Evolutionary conservation across 768 basidiomycete genomes (phyloP), one percentile per base, ranked within the genome.

Genomic region (Hygrophorus pudorinus): DNA sequence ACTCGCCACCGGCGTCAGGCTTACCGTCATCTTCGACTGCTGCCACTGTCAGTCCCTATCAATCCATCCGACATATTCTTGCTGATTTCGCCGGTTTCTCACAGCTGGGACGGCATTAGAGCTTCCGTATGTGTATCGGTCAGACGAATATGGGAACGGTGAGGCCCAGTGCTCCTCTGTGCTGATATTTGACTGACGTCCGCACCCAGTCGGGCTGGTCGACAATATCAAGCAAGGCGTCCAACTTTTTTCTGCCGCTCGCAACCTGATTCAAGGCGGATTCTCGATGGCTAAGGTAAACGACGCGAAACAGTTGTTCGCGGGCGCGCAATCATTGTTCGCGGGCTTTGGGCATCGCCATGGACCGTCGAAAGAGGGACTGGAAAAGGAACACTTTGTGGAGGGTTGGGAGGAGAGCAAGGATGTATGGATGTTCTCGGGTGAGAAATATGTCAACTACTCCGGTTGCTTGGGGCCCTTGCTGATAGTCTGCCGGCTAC

Each of bases 401-500:
- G 38, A 40, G 38, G 38, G 38, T 7, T 40, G 38, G 38, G 14
- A 40, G 38, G 38, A 40, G 28, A n/a, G 28, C 8, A 40, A 40
- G 24, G 38, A 40, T 29, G 38, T 40, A 8, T 40, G 38, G 38
- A 40, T 40, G 38, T 40, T 40, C 38, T 40, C 38, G 16, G 38
- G 38, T 40, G 28, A 24, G 38, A 18, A 20, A 14, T 8, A 14
- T n/a, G 8, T 17, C n/a, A 8, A 16, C 14, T 40, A 3, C 13
- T 12, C 4, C 2, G 6, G 18, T 36, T 29, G 8, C 11, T 5
- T 9, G 17, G 6, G 28, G 10, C 9, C 34, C 3, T n/a, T n/a
- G 21, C 28, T 40, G 28, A 21, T 24, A n/a, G n/a, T n/a, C n/a
- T n/a, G n/a, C n/a, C 28, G 14, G 8, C n/a, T 21, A 14, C 24